phyloP scores from a whole-genome alignment of 129 eudicot species.

The Centrapalus pauciflorus region DNA sequence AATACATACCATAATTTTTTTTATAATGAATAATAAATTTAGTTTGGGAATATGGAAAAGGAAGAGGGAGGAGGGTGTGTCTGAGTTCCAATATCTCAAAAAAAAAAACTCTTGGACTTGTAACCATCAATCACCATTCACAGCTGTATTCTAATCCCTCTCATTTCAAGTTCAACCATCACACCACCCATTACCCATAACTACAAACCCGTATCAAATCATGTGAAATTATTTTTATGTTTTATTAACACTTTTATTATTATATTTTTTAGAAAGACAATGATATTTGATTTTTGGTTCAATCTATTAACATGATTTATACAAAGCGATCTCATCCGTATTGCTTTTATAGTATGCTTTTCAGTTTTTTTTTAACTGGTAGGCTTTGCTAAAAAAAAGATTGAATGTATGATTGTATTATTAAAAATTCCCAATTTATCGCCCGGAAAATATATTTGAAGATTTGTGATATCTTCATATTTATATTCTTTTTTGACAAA shows the following conservation, averaged over 20 bases:
- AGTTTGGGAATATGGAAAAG: slow-evolving; percentile 17
- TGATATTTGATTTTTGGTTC: no score
- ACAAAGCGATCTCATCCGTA: no score
- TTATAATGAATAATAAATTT: not conserved
- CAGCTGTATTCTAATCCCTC: slow-evolving; percentile 12
- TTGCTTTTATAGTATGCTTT: no score
- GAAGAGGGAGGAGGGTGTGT: slow-evolving; percentile 14
- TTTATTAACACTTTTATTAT: not conserved
- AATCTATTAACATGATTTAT: no score
- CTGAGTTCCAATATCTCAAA: slow-evolving; percentile 13
- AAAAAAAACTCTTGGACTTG: slow-evolving; percentile 19
- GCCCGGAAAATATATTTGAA: no score
- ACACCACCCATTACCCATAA: not conserved
- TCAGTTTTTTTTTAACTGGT: no score
- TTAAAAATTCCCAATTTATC: no score
- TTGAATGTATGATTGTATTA: no score
- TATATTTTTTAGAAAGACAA: not conserved
- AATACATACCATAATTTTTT: not conserved
- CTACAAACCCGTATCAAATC: not conserved
- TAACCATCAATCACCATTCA: slow-evolving; percentile 25
- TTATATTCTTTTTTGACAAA: no score
- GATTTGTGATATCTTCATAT: no score
- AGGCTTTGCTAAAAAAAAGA: no score
- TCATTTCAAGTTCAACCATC: slow-evolving; percentile 15
- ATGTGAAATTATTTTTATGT: not conserved